phyloP scores from a whole-genome alignment of 2,329 filamentous ascomycete species.

The Claviceps purpurea region DNA sequence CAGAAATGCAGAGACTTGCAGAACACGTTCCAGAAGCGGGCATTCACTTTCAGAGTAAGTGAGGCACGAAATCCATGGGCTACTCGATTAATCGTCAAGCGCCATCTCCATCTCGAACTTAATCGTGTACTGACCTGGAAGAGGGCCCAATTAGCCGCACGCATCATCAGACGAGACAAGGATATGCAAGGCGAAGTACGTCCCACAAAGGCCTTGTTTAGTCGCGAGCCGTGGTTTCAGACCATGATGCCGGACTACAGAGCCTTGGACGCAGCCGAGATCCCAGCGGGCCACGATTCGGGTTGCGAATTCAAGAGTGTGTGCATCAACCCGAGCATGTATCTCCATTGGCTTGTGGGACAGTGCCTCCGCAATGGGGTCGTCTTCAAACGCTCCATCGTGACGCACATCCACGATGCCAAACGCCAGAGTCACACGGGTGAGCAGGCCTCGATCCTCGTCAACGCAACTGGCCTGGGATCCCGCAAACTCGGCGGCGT shows the following conservation, averaged over 20 bases:
- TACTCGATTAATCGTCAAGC: not conserved
- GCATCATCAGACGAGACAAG: conserved; percentile 44
- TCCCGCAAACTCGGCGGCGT: conserved; percentile 71
- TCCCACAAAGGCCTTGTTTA: conserved; percentile 47
- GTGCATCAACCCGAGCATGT: conserved; percentile 83
- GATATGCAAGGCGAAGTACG: conserved; percentile 34
- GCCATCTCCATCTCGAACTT: not conserved
- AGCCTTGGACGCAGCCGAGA: conserved; percentile 40
- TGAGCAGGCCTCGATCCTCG: conserved; percentile 48
- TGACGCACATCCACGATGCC: conserved; percentile 64
- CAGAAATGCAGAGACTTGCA: conserved; percentile 41
- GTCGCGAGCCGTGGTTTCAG: conserved; percentile 60
- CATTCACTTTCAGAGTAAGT: conserved; percentile 64
- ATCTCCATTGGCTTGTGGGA: conserved; percentile 73
- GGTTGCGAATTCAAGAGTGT: conserved; percentile 69
- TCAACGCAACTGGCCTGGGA: conserved; percentile 77
- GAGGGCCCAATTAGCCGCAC: conserved; percentile 25
- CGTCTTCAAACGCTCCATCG: conserved; percentile 45
- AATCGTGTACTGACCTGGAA: not conserved
- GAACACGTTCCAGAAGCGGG: conserved; percentile 61
- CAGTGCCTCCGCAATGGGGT: conserved; percentile 66
- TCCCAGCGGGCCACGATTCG: conserved; percentile 54
- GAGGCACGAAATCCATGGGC: conserved; percentile 3
- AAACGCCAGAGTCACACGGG: conserved; percentile 35
- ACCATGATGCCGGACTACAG: conserved; percentile 58